A percentile compares a stretch with the other conserved stretches of the same genome.
Conservation (phyloP, 164 flowering plant species). For the Vitis cinerea region DNA sequence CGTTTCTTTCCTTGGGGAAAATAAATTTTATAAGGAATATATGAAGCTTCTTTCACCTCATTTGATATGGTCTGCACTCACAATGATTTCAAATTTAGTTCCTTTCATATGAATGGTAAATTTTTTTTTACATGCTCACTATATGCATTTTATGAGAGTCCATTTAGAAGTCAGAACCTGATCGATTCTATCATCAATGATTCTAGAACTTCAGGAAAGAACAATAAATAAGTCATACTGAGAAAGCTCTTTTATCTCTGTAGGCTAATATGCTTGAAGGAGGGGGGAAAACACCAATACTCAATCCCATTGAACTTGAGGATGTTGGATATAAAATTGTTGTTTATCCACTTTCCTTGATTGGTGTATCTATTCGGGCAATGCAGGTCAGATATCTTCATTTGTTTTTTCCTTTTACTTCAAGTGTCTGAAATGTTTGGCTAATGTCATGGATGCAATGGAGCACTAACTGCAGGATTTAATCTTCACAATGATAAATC, state of each 20-base stretch:
- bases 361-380: slow-evolving; percentile 88
- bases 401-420: not conserved
- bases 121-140: no score
- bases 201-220: not conserved
- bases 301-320: slow-evolving; percentile 79
- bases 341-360: slow-evolving; percentile 85
- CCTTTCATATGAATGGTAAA: no score
- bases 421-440: not conserved
- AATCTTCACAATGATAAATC: no score
- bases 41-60: no score
- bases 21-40: not conserved
- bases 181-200: not conserved
- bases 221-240: not conserved
- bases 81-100: no score
- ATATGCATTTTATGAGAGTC: no score
- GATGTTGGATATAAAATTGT: slow-evolving; percentile 83
- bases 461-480: no score
- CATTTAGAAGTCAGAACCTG: no score
- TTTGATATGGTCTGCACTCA: no score
- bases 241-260: slow-evolving; percentile 13
- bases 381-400: slow-evolving; percentile 63
- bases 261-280: slow-evolving; percentile 99
- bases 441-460: no score
- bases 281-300: slow-evolving; percentile 94
- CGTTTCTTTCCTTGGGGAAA: not conserved